Evolutionary conservation across 805 yeast genomes (phyloP).

Genomic region (Kuraishia capsulata): DNA sequence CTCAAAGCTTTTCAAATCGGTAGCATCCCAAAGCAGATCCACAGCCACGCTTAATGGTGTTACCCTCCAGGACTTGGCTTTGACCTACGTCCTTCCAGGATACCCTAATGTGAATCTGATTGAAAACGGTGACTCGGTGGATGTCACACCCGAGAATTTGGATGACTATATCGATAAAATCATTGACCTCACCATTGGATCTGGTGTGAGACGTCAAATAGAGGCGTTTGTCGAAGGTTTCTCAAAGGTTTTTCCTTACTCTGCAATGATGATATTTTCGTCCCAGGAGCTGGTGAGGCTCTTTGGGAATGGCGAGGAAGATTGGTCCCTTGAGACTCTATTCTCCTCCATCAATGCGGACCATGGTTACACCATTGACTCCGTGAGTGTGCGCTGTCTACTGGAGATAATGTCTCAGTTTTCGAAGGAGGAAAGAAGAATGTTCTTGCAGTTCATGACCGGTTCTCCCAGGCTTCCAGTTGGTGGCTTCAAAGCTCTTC

Average conservation of each 20-base stretch:
- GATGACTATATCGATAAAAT: slow-evolving; percentile 48
- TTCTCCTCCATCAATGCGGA: slow-evolving; percentile 64
- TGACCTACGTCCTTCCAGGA: slow-evolving; percentile 76
- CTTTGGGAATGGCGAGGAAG: slow-evolving; percentile 77
- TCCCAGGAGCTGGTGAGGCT: slow-evolving; percentile 64
- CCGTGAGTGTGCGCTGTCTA: slow-evolving; percentile 50
- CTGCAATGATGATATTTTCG: slow-evolving; percentile 60
- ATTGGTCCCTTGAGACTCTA: slow-evolving; percentile 69
- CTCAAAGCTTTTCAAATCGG: slow-evolving; percentile 14
- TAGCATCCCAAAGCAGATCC: slow-evolving; percentile 3
- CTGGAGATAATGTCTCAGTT: slow-evolving; percentile 56
- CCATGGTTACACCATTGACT: slow-evolving; percentile 78
- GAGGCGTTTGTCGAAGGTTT: slow-evolving; percentile 72
- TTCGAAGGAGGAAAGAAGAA: slow-evolving; percentile 45
- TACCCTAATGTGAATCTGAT: slow-evolving; percentile 49
- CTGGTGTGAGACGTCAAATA: slow-evolving; percentile 60
- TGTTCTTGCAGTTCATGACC: slow-evolving; percentile 78
- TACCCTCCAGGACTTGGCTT: slow-evolving; percentile 42
- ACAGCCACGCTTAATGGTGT: slow-evolving; percentile 21
- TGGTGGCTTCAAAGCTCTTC: slow-evolving; percentile 81
- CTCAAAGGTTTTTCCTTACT: slow-evolving; percentile 71
- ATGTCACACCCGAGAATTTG: slow-evolving; percentile 45
- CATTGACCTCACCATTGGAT: slow-evolving; percentile 46
- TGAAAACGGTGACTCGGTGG: slow-evolving; percentile 41
- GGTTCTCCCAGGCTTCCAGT: slow-evolving; percentile 91